A percentile compares a stretch with the other conserved stretches of the same genome.
Conservation (phyloP, 2,329 filamentous ascomycete species). For the Pestalotiopsis fici region DNA sequence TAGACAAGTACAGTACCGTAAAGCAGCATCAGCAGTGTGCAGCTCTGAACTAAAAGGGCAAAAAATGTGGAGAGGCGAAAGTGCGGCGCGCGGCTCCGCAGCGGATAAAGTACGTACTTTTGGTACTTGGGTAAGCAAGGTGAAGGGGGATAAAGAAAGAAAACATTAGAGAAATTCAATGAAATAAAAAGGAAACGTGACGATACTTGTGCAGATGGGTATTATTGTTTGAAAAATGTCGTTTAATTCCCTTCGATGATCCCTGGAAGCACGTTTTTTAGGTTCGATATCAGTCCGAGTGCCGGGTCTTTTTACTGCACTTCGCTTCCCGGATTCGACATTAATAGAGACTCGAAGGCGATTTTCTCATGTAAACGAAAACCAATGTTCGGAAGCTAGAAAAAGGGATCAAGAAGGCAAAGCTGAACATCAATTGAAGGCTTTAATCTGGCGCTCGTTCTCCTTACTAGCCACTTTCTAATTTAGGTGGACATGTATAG, state of each 20-base stretch:
- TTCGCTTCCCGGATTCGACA: not conserved
- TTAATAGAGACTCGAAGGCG: not conserved
- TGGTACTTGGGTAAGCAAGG: not conserved
- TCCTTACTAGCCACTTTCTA: no score
- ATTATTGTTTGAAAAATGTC: not conserved
- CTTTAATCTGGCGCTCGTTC: no score
- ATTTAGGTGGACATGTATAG: not conserved
- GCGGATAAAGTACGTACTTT: not conserved
- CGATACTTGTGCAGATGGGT: not conserved
- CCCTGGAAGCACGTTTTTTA: not conserved
- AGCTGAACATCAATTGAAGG: not conserved
- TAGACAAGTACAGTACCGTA: not conserved
- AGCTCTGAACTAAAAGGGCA: not conserved
- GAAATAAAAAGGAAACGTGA: not conserved
- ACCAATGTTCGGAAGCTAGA: not conserved
- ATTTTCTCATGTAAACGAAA: not conserved
- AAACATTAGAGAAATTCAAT: not conserved
- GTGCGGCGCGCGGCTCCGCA: not conserved
- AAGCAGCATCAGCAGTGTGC: no score
- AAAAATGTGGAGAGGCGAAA: not conserved
- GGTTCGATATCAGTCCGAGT: not conserved
- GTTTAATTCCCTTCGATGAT: not conserved
- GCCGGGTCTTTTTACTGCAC: not conserved
- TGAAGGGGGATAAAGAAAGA: not conserved
- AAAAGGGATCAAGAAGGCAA: not conserved